phyloP scores from a whole-genome alignment of 2,329 filamentous ascomycete species.

The Periconia sp. region DNA sequence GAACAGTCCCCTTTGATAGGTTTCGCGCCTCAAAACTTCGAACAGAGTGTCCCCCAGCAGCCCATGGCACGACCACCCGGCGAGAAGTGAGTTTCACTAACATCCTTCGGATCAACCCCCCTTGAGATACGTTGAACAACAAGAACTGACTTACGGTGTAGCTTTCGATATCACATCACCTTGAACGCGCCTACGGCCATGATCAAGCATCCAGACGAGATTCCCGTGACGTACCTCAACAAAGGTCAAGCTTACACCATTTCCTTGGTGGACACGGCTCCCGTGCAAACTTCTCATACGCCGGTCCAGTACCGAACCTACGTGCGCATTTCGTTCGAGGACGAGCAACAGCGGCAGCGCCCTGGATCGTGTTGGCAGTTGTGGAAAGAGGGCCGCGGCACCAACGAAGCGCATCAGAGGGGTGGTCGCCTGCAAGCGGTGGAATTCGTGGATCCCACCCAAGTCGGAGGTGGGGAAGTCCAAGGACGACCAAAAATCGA shows the following conservation, averaged over 20 bases:
- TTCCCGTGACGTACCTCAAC: slow-evolving; percentile 96
- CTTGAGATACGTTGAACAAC: slow-evolving; percentile 19
- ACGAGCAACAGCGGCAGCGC: slow-evolving; percentile 85
- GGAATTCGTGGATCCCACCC: slow-evolving; percentile 77
- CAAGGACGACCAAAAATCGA: slow-evolving; percentile 51
- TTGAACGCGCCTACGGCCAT: slow-evolving; percentile 95
- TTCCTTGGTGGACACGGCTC: slow-evolving; percentile 75
- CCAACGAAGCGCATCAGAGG: slow-evolving; percentile 90
- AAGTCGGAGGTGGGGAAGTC: slow-evolving; percentile 55
- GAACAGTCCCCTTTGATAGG: slow-evolving; percentile 62
- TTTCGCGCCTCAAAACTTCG: slow-evolving; percentile 54
- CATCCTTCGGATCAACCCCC: background rate
- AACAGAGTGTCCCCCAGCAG: slow-evolving; percentile 36
- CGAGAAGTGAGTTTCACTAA: slow-evolving; percentile 48
- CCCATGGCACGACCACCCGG: slow-evolving; percentile 42
- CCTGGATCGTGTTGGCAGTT: slow-evolving; percentile 84
- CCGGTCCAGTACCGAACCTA: slow-evolving; percentile 82
- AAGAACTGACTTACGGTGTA: slow-evolving; percentile 24
- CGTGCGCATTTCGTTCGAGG: slow-evolving; percentile 94
- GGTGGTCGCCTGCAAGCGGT: slow-evolving; percentile 92
- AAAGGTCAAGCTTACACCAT: slow-evolving; percentile 94
- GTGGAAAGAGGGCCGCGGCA: slow-evolving; percentile 96
- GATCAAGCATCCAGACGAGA: slow-evolving; percentile 86
- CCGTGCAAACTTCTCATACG: slow-evolving; percentile 54
- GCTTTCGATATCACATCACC: slow-evolving; percentile 86